Base-by-base conservation (phyloP, 192 early-diverging fungal species). In the Backusella luteola region DNA sequence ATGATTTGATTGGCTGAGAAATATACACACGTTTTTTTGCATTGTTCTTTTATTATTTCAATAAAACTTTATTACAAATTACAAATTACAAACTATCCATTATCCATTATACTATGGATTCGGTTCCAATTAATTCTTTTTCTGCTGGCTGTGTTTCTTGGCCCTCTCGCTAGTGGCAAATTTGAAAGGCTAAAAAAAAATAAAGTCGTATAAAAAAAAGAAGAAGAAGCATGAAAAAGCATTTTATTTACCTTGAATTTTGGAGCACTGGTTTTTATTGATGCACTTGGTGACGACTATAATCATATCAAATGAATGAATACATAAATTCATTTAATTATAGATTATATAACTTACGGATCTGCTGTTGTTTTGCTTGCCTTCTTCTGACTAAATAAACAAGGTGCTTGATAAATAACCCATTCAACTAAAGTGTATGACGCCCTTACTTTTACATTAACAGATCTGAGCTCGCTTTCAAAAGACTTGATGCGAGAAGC, bases 401-500 rank as follows among this genome's bases (percentile, higher is more conserved):
- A 49, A 7, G 38, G 19, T 49, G 46, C n/a, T 49, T n/a, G 6
- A n/a, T n/a, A 49, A 49, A 15, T 49, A 11, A 39, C 8, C 11
- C 8, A 39, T 32, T 32, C 32, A 3, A 3, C 2, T 32, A 32
- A 39, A 39, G 38, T 39, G 7, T 32, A 39, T 39, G 38, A 12
- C 6, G 11, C 9, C 9, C 38, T 11, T 69, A 36, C 68, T 15
- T 38, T 21, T 23, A 14, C 11, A 21, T 19, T 5, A 23, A 72
- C 34, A 34, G 69, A 38, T 14, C 71, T 59, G 6, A 78, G 42
- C 6, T 35, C 72, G 11, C 66, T 69, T 70, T 79, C 78, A 52
- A 75, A 79, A 42, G 59, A 41, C 15, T 79, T 79, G 34, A 79
- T 34, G 21, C 78, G 67, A 6, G 73, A 52, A 6, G 78, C 73